Conservation (phyloP, 2,329 filamentous ascomycete genomes). For the Magnaporthales sp. region DNA sequence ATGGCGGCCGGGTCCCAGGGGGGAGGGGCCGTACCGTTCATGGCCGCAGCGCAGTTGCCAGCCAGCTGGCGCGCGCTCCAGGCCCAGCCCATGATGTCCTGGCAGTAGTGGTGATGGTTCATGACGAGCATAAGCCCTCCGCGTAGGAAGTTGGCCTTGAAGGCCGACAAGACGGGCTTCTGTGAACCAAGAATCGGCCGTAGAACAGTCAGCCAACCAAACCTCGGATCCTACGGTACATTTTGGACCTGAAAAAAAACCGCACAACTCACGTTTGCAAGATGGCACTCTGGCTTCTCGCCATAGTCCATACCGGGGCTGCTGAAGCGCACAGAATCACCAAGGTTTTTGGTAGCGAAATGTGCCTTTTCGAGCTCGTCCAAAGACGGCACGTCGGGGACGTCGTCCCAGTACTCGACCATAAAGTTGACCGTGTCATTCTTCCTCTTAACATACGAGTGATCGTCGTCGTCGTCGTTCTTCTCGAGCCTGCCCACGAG, state of each 20-base stretch:
- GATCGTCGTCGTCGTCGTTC: neutral
- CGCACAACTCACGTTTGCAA: neutral
- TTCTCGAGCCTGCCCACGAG: neutral
- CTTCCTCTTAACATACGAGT: neutral
- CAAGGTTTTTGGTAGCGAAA: neutral
- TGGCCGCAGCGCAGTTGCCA: constrained; percentile 15
- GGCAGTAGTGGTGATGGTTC: constrained; percentile 16
- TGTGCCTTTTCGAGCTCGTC: neutral
- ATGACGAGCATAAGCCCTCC: constrained; percentile 18
- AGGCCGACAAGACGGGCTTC: constrained; percentile 8
- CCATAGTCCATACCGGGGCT: neutral
- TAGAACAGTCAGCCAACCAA: neutral
- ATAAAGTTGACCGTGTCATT: neutral
- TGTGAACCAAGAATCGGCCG: neutral
- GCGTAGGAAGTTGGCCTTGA: constrained; percentile 19
- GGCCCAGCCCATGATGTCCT: neutral
- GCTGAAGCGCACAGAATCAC: neutral
- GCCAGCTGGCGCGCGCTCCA: constrained; percentile 12
- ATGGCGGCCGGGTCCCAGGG: constrained; percentile 4
- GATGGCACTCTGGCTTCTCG: neutral
- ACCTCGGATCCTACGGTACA: neutral
- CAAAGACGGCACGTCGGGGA: neutral
- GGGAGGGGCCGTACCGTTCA: constrained; percentile 9
- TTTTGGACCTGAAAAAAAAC: neutral
- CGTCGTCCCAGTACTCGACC: neutral